Evolutionary conservation across 2,329 filamentous ascomycete genomes (phyloP), one percentile per base, ranked within the genome.

Genomic region (Dactylonectria macrodidyma): DNA sequence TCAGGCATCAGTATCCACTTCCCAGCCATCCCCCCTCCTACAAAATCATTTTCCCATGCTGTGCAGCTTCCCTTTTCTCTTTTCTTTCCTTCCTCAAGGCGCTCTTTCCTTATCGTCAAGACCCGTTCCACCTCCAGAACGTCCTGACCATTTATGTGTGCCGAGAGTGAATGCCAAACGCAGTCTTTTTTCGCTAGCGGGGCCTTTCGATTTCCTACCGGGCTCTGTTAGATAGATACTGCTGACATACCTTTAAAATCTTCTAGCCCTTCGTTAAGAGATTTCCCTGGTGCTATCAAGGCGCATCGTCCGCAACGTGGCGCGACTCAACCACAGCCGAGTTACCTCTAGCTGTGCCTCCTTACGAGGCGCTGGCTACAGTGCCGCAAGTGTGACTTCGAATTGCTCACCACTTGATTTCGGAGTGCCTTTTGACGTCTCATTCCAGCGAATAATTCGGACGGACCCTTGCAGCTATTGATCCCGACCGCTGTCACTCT

Each of bases 101-200:
- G 92, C 89, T 85, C 88, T 89, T 91, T 92, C 94, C 95, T 97
- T 98, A 98, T 97, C 95, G 89, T 95, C 94, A 95, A 91, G 89
- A 91, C 86, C 88, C 86, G 86, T 86, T 86, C 84, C 80, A 83
- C 82, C 83, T 85, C 90, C 88, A 92, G 87, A 89, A 91, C 88
- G 90, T 92, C 89, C 89, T 94, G 94, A 95, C 91, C 95, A 97
- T 97, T 96, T 83, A 90, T 83, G 83, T 85, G 90, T 96, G 95
- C 93, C 93, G 81, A 97, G 93, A 97, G 80, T 81, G 85, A 93
- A 84, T 62, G 76, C 79, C 26, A 19, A 59, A 54, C 81, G 91
- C 92, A 93, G 92, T 92, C 92, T 93, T 93, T 95, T 95, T 97
- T 95, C 95, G 95, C 95, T 98, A 98, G 93, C 95, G 90, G 93